Conservation (phyloP, 1,284 basidiomycete genomes). For the Apiotrichum akiyoshidainum region DNA sequence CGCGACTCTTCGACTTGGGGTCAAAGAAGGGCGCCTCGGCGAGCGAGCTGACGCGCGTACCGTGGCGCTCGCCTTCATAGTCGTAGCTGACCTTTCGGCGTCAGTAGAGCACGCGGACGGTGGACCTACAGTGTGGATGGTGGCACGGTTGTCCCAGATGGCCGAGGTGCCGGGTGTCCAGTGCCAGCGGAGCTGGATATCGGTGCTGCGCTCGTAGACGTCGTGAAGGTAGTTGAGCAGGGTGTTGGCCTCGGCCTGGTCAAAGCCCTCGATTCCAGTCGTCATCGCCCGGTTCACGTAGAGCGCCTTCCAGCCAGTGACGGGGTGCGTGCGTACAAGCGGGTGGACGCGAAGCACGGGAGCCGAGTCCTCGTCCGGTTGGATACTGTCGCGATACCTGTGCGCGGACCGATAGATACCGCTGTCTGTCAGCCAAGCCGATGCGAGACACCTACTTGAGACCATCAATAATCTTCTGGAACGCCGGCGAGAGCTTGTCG, state of each 20-base stretch:
- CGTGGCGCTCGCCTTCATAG: conserved; percentile 31
- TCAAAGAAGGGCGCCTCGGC: conserved; percentile 42
- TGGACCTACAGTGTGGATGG: conserved; percentile 34
- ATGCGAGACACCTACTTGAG: conserved; percentile 10
- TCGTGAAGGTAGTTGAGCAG: conserved; percentile 38
- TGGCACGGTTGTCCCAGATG: conserved; percentile 43
- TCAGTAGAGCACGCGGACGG: no score
- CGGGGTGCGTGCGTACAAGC: conserved; percentile 30
- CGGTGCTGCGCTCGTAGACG: conserved; percentile 41
- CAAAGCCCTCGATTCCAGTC: conserved; percentile 31
- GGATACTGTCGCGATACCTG: conserved; percentile 25
- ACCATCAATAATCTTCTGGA: conserved; percentile 29
- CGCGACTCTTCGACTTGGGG: conserved; percentile 20
- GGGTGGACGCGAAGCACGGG: conserved; percentile 52
- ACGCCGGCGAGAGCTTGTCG: conserved; percentile 32
- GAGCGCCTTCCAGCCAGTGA: conserved; percentile 28
- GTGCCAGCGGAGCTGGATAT: conserved; percentile 44
- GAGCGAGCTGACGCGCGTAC: conserved; percentile 38
- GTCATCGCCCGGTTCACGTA: conserved; percentile 57
- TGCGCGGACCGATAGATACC: conserved; percentile 37
- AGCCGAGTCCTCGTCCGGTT: conserved; percentile 56
- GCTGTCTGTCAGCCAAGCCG: background rate
- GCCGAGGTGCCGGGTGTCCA: conserved; percentile 45
- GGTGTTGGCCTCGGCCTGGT: conserved; percentile 27
- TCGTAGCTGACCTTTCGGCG: conserved; percentile 26